Conservation (phyloP, 306 rosid species). For the Aeschynomene evenia region DNA sequence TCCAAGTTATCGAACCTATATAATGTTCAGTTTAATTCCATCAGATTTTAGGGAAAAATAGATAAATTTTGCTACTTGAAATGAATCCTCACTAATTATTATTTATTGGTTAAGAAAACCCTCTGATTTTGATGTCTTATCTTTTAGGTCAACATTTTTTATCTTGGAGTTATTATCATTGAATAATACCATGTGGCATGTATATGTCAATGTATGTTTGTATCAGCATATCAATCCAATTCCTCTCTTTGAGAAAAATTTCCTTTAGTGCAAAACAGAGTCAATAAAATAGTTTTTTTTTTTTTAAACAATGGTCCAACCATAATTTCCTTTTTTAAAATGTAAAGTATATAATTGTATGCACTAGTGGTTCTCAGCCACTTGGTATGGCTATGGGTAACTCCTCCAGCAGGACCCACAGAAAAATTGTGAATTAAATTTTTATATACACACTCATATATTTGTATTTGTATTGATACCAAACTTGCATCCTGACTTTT, state of each 20-base stretch:
- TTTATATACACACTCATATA: too few relatives aligned
- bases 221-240: background rate
- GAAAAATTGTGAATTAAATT: background rate
- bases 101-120: too few relatives aligned
- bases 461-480: too few relatives aligned
- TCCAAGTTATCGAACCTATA: background rate
- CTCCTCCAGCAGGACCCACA: too few relatives aligned
- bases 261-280: background rate
- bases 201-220: background rate
- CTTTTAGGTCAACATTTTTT: background rate
- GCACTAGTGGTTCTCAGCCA: too few relatives aligned
- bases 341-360: background rate
- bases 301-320: background rate
- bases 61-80: background rate
- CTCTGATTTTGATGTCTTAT: too few relatives aligned
- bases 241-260: background rate
- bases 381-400: too few relatives aligned
- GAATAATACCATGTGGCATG: background rate
- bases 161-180: background rate
- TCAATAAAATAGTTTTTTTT: background rate
- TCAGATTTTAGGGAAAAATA: background rate
- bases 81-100: background rate
- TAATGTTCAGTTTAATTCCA: slow-evolving; percentile 6
- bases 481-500: background rate
- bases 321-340: background rate